Percentiles rank a stretch among this genome's conserved stretches.
Evolutionary conservation across 179 eudicot genomes (phyloP).

Genomic region (Patellifolia procumbens): DNA sequence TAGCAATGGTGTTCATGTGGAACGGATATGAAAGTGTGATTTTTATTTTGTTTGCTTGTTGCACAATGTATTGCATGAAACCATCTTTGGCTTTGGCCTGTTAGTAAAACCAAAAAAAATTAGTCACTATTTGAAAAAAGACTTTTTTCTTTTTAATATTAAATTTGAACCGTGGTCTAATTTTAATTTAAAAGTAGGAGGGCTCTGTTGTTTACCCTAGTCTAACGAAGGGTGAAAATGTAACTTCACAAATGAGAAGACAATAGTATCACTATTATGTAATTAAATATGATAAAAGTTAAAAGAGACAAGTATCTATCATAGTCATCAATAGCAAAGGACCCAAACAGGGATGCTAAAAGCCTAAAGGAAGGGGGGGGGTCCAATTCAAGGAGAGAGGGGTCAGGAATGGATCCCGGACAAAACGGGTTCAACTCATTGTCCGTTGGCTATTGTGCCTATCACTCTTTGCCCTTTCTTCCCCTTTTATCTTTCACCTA

Average conservation of each 20-base stretch:
- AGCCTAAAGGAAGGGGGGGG: slow-evolving; percentile 1
- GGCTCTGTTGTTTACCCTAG: too few species aligned
- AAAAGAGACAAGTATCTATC: slow-evolving; percentile 37
- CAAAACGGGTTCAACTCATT: slow-evolving; percentile 60
- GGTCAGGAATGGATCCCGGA: slow-evolving; percentile 34
- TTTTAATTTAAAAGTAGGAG: too few species aligned
- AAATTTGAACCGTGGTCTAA: too few species aligned
- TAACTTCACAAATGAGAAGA: slow-evolving; percentile 5
- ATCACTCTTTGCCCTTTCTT: slow-evolving; percentile 24
- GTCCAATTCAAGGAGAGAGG: neutral
- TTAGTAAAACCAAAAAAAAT: too few species aligned
- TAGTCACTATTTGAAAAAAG: too few species aligned
- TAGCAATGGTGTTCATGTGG: too few species aligned
- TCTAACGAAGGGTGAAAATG: neutral
- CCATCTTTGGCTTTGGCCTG: too few species aligned
- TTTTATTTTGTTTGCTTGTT: too few species aligned
- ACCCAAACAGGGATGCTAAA: slow-evolving; percentile 32
- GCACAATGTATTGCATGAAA: too few species aligned
- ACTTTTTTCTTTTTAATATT: too few species aligned
- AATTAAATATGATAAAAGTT: slow-evolving; percentile 20
- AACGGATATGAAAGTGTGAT: too few species aligned
- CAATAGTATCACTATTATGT: slow-evolving; percentile 26
- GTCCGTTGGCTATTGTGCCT: slow-evolving; percentile 43
- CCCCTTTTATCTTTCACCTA: neutral
- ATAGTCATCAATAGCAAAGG: slow-evolving; percentile 38